Evolutionary conservation across 306 rosid genomes (phyloP), one percentile per base, ranked within the genome.

Genomic region (Vigna radiata): DNA sequence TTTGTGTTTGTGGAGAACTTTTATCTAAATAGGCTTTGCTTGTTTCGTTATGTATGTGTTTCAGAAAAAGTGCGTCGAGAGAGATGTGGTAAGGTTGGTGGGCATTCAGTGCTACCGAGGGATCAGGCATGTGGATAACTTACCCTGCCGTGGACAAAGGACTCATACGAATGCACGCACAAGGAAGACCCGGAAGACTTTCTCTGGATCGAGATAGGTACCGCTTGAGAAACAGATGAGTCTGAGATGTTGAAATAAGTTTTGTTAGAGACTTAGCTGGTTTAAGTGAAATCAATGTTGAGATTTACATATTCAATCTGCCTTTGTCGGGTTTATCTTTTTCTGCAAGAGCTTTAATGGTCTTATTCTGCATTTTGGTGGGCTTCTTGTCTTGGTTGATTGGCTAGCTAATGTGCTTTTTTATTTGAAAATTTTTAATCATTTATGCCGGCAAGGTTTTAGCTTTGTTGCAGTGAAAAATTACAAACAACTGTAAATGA

Each of bases 111-210:
- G 90, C 83, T 85, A 89, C 44, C 79, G 90, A 83, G 92, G 92
- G 75, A 77, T 85, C 29, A 86, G 92, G 73, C 92, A 89, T 8
- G 75, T 56, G 0, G 87, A 82, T 76, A 81, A 84, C 37, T 72
- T 89, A 23, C 92, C 92, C 10, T 89, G 92, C 75, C 80, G 92
- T 14, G 92, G 92, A 46, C 92, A 89, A 80, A 83, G 92, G 62
- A 89, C 92, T 8, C 89, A 86, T 73, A 86, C 92, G 4, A 89
- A 89, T 69, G 86, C 92, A 19, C 86, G 87, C 76, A 89, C 92
- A 60, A 56, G 85, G 85, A 89, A 70, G 86, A 80, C 80, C 18
- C 85, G 80, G 78, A 81, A 76, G 7, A 77, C 77, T 74, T 23
- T 15, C 25, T 46, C 44, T 5, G 84, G 79, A 55, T 21, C 84